Evolutionary conservation across 257 asterid genomes (phyloP).

Genomic region (Plantago elongata): DNA sequence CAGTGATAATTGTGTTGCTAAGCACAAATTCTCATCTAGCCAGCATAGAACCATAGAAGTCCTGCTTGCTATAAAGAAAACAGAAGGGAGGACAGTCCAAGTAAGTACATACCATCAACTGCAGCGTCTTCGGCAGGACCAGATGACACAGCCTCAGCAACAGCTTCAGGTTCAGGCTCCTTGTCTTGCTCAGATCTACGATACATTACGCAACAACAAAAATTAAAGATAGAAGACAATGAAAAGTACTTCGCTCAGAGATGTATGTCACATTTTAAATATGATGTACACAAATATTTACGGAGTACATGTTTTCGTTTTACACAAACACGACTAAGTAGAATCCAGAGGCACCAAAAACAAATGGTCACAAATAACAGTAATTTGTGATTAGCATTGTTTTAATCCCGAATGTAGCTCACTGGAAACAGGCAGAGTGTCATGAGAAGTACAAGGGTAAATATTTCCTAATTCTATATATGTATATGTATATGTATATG

Average conservation of each 20-base stretch:
- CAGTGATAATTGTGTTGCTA: slow-evolving; percentile 8
- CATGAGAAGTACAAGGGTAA: background rate
- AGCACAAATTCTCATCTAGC: slow-evolving; percentile 13
- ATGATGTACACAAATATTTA: background rate
- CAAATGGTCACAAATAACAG: slow-evolving; percentile 1
- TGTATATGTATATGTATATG: no score
- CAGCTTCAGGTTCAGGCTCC: slow-evolving; percentile 83
- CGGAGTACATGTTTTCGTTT: slow-evolving; percentile 2
- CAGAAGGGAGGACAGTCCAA: background rate
- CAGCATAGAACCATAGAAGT: slow-evolving; percentile 12
- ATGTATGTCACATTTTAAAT: slow-evolving; percentile 8
- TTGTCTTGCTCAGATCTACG: slow-evolving; percentile 97
- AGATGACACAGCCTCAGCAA: slow-evolving; percentile 50
- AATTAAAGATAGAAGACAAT: slow-evolving; percentile 12
- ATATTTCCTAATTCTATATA: no score
- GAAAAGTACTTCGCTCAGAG: background rate
- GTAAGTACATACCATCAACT: slow-evolving; percentile 53
- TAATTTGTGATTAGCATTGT: background rate
- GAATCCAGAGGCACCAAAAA: slow-evolving; percentile 15
- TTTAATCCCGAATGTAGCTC: no score
- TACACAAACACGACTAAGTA: slow-evolving; percentile 7
- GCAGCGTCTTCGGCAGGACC: slow-evolving; percentile 71
- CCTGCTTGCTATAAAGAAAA: background rate
- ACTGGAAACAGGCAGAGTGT: background rate
- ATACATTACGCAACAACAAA: background rate